Evolutionary conservation across 2,329 filamentous ascomycete species (phyloP).

Genomic region (Colletotrichum zoysiae): DNA sequence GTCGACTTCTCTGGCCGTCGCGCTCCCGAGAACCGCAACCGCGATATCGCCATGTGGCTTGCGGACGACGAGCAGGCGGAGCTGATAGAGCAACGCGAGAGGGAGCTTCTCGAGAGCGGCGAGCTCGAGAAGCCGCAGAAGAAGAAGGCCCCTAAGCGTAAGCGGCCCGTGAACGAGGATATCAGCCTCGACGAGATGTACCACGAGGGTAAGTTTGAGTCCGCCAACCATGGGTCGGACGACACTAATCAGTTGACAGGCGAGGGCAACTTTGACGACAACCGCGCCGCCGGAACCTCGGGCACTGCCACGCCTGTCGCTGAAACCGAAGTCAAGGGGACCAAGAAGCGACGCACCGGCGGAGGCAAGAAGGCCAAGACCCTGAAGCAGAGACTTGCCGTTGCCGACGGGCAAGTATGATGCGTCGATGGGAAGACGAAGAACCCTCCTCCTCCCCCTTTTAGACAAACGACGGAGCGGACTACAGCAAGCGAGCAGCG

Average conservation of each 20-base stretch:
- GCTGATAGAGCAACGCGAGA: constrained; percentile 92
- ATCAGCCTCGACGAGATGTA: constrained; percentile 96
- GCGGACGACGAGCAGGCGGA: constrained; percentile 97
- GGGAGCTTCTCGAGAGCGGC: constrained; percentile 83
- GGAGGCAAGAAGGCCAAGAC: constrained; percentile 74
- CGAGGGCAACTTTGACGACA: constrained; percentile 97
- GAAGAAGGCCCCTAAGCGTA: constrained; percentile 69
- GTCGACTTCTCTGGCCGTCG: constrained; percentile 97
- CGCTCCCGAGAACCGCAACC: constrained; percentile 90
- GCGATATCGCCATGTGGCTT: constrained; percentile 99
- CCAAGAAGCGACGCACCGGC: constrained; percentile 65
- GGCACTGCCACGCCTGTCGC: constrained; percentile 85
- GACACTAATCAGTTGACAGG: constrained; percentile 66
- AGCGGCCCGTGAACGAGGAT: constrained; percentile 61
- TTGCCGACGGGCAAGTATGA: constrained; percentile 70
- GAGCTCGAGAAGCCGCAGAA: constrained; percentile 69
- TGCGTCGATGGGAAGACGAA: neutral
- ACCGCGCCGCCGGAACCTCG: constrained; percentile 68
- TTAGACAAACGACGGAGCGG: constrained; percentile 15
- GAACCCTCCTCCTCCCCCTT: neutral
- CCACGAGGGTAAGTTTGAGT: constrained; percentile 84
- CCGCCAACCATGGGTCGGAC: neutral
- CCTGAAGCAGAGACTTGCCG: constrained; percentile 75
- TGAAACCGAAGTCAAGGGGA: constrained; percentile 60
- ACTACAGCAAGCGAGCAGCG: constrained; percentile 1